These are phyloP conservation scores for Penicillium argentinense DNA, from an alignment of 495 filamentous ascomycete species.

Conservation along the genomic window DNA sequence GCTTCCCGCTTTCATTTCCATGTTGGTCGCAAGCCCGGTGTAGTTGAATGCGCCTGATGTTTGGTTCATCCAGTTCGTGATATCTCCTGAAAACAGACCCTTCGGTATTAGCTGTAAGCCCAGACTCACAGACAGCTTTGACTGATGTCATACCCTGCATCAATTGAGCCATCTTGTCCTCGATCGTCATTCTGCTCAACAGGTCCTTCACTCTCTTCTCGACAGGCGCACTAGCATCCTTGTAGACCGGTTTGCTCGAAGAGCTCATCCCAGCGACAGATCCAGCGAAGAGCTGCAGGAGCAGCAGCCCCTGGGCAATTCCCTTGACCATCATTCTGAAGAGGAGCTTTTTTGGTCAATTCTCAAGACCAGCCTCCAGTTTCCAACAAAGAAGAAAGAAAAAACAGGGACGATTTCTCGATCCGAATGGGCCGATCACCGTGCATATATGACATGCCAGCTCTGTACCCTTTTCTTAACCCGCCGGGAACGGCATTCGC, in stretches of 20 bases:
- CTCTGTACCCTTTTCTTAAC: background rate
- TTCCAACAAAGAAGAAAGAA: background rate
- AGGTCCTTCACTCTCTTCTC: slow-evolving; percentile 64
- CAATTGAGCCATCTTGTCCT: slow-evolving; percentile 68
- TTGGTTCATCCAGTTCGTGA: slow-evolving; percentile 68
- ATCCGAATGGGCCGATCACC: background rate
- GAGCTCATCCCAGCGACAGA: slow-evolving; percentile 14
- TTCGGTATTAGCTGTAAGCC: too few species aligned
- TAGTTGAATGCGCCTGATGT: slow-evolving; percentile 60
- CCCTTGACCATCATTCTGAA: slow-evolving; percentile 25
- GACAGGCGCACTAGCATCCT: slow-evolving; percentile 57
- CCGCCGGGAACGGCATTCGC: slow-evolving; percentile 2
- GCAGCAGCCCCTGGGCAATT: slow-evolving; percentile 29
- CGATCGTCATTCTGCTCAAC: slow-evolving; percentile 64
- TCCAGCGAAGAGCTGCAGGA: slow-evolving; percentile 29
- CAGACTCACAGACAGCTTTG: too few species aligned
- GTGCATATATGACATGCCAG: slow-evolving; percentile 5
- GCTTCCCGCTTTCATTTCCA: slow-evolving; percentile 58
- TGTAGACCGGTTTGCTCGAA: slow-evolving; percentile 48
- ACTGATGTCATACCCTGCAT: slow-evolving; percentile 48
- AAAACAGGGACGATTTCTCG: too few species aligned
- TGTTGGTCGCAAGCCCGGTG: slow-evolving; percentile 62
- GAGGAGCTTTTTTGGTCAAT: background rate
- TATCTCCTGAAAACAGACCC: slow-evolving; percentile 48
- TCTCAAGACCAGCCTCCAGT: background rate